phyloP scores from a whole-genome alignment of 768 basidiomycete species.

The Exsudoporus frostii region DNA sequence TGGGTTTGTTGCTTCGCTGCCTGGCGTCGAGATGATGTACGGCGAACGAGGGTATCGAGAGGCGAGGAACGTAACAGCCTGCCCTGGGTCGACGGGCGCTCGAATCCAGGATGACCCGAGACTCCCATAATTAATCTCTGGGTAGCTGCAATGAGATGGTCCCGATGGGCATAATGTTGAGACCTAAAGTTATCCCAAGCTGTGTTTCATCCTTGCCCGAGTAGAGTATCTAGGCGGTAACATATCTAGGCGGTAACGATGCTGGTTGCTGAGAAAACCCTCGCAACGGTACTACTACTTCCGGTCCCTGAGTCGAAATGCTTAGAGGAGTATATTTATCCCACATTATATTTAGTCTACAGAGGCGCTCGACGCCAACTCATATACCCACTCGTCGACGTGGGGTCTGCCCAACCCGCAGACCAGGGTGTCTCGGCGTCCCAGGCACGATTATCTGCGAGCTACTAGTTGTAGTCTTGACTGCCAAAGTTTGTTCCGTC shows the following conservation, averaged over 20 bases:
- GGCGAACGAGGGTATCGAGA: slow-evolving; percentile 53
- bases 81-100: slow-evolving; percentile 21
- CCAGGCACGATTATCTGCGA: slow-evolving; percentile 76
- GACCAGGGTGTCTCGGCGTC: slow-evolving; percentile 70
- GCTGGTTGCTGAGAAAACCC: slow-evolving; percentile 5
- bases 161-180: slow-evolving; percentile 8
- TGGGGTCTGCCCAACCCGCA: slow-evolving; percentile 74
- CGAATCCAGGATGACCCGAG: slow-evolving; percentile 10
- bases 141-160: background rate
- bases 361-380: slow-evolving; percentile 4
- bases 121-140: slow-evolving; percentile 21
- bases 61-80: slow-evolving; percentile 48
- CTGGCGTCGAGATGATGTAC: slow-evolving; percentile 46
- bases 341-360: background rate
- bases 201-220: background rate
- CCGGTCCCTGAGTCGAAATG: background rate
- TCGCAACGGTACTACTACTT: background rate
- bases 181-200: background rate
- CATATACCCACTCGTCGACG: slow-evolving; percentile 67
- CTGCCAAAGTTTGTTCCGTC: slow-evolving; percentile 56
- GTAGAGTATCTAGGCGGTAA: background rate
- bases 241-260: slow-evolving; percentile 11
- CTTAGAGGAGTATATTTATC: background rate
- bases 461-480: slow-evolving; percentile 51
- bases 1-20: slow-evolving; percentile 6